Evolutionary conservation across 2,329 filamentous ascomycete species (phyloP), one percentile per base, ranked within the genome.

Genomic region (Epichloe sp.): DNA sequence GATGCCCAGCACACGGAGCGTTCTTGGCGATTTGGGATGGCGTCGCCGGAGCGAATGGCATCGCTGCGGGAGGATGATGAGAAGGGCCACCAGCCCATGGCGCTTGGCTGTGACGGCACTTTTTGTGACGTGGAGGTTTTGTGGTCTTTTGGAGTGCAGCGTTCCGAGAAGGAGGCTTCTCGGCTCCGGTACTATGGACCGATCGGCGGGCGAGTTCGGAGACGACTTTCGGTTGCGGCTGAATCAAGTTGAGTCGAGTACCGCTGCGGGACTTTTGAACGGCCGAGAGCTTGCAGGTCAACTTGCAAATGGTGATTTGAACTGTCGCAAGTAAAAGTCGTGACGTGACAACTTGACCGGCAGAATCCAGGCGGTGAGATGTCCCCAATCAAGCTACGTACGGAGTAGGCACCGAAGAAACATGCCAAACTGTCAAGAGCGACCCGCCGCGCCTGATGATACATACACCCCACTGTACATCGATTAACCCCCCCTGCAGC

Each of bases 1-100:
- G 86, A 83, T 61, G 88, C 85, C 86, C 91, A 98, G 79, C 93
- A 98, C 63, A 79, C 75, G 60, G 82, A 76, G 62, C 93, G 84
- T 67, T 90, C 86, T 56, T 77, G 80, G 57, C 91, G 84, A 63
- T 88, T 86, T n/a, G 93, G 93, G 5, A 90, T 88, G 61, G 89
- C 74, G 57, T 71, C 67, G 59, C 78, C 78, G 47, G 53, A 50
- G 53, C 53, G 53, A 36, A 54, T 54, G 61, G 90, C 74, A 56
- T 71, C 67, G 58, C 71, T 74, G 66, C 74, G 74, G 55, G 72
- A 67, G 50, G 67, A 58, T 52, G 68, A 62, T 54, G 69, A 69
- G 64, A 79, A 73, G 53, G 79, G 59, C 63, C 65, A 67, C 59
- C 60, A 62, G 59, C 72, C 75, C 76, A 79, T 49, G 31, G 26